These are phyloP conservation scores for Zymoseptoria pseudotritici DNA, from an alignment of 2,329 filamentous ascomycete genomes.

Conservation along the genomic window DNA sequence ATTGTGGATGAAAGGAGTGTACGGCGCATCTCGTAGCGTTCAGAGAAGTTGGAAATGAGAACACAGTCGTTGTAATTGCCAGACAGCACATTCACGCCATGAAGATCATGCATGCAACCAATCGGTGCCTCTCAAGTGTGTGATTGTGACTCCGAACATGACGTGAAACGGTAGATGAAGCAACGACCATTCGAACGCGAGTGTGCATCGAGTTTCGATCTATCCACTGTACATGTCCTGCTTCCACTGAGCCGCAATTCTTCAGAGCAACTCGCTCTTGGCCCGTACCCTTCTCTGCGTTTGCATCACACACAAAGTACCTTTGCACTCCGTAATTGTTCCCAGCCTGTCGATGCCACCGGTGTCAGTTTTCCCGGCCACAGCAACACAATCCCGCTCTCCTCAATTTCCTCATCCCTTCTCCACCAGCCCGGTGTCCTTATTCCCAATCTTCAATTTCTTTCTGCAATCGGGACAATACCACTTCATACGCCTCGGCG, in stretches of 20 bases:
- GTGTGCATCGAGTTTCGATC: no score
- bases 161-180: no score
- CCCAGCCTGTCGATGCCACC: neutral
- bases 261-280: neutral
- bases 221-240: no score
- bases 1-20: neutral
- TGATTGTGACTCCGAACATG: neutral
- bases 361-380: neutral
- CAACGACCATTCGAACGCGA: neutral
- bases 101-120: neutral
- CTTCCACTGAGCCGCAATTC: neutral
- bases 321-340: neutral
- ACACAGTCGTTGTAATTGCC: neutral
- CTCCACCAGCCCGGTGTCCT: constrained; percentile 26
- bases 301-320: neutral
- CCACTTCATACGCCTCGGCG: constrained; percentile 70
- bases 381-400: neutral
- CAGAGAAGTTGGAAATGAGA: neutral
- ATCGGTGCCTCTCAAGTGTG: neutral
- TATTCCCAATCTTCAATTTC: constrained; percentile 31
- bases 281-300: no score
- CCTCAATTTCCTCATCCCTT: constrained; percentile 1
- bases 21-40: neutral
- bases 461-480: constrained; percentile 72
- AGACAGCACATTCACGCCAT: neutral